phyloP scores from a whole-genome alignment of 345 rosid species.

The Draba incana region DNA sequence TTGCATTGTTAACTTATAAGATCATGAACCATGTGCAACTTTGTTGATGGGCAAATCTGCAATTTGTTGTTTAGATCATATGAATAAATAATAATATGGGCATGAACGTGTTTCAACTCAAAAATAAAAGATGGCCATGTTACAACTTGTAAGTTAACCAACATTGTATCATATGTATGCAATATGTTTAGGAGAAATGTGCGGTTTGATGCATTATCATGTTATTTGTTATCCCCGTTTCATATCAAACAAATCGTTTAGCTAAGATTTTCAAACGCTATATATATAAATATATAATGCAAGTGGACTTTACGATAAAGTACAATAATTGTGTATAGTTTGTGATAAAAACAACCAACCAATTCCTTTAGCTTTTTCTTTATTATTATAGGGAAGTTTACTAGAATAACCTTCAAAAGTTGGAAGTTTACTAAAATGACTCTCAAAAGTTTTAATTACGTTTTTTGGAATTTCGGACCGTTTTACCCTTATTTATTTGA shows the following conservation, averaged over 20 bases:
- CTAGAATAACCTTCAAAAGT: too few species aligned
- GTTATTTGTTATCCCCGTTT: not conserved
- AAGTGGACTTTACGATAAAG: conserved; percentile 17
- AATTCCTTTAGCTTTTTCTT: not conserved
- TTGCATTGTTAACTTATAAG: too few species aligned
- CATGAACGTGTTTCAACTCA: conserved; percentile 16
- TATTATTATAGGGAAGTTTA: too few species aligned
- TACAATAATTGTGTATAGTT: not conserved
- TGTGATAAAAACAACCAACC: not conserved
- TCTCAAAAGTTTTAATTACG: too few species aligned
- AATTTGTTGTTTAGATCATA: conserved; percentile 13
- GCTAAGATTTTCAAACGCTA: conserved; percentile 8
- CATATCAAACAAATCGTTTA: not conserved
- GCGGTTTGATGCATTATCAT: conserved; percentile 17
- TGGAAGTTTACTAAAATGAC: too few species aligned
- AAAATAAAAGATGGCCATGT: conserved; percentile 7
- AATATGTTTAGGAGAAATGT: not conserved
- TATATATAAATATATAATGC: not conserved
- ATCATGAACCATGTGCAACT: too few species aligned
- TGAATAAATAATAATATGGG: conserved; percentile 26
- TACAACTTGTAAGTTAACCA: conserved; percentile 18
- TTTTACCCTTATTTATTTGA: too few species aligned
- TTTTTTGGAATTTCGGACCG: too few species aligned
- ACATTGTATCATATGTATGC: not conserved
- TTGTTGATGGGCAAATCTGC: conserved; percentile 23